Evolutionary conservation across 306 rosid species (phyloP).

Genomic region (Alnus rubra): DNA sequence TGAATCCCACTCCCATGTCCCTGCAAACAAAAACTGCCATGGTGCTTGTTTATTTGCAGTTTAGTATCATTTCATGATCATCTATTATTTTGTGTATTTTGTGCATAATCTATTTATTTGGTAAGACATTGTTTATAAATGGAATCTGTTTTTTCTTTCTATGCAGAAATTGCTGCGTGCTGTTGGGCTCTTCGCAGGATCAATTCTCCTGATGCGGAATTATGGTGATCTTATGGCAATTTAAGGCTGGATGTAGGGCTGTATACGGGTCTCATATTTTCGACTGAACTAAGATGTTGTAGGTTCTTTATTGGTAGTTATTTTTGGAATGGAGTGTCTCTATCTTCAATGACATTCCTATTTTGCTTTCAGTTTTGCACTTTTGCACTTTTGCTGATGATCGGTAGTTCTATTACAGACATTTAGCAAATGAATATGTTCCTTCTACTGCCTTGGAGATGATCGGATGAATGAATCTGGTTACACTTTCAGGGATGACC

Average conservation of each 20-base stretch:
- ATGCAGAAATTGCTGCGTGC: constrained; percentile 84
- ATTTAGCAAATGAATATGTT: not conserved
- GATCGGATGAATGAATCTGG: not conserved
- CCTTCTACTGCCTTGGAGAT: not conserved
- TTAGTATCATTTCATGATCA: too few species aligned
- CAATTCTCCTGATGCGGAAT: constrained; percentile 65
- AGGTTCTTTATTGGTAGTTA: not conserved
- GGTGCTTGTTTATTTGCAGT: too few species aligned
- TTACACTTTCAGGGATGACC: not conserved
- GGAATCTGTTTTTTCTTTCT: constrained; percentile 3
- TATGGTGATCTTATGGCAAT: constrained; percentile 89
- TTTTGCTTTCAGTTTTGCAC: not conserved
- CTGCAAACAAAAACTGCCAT: too few species aligned
- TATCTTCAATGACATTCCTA: constrained; percentile 18
- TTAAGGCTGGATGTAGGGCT: constrained; percentile 35
- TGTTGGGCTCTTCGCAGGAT: constrained; percentile 76
- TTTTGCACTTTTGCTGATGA: not conserved
- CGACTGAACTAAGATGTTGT: constrained; percentile 14
- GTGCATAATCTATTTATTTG: not conserved
- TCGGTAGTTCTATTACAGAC: not conserved
- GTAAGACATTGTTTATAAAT: not conserved
- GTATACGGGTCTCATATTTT: constrained; percentile 17
- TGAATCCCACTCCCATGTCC: too few species aligned
- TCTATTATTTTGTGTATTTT: too few species aligned
- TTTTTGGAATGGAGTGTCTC: not conserved